Evolutionary conservation across 805 yeast species (phyloP).

Genomic region (Wickerhamomyces alni): DNA sequence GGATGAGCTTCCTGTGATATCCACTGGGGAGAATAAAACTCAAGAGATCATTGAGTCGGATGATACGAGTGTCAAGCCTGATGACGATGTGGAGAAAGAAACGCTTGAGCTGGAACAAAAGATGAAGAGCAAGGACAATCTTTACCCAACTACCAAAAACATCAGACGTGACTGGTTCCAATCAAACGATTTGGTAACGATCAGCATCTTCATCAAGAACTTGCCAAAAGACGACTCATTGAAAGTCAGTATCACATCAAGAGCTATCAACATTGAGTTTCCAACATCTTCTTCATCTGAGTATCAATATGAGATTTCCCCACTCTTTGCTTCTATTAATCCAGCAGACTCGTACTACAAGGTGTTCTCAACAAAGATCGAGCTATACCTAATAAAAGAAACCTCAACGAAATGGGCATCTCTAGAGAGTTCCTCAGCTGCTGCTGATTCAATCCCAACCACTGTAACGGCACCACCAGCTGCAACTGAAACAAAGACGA

Average conservation of each 20-base stretch:
- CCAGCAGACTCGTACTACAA: conserved; percentile 37
- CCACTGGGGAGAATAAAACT: neutral
- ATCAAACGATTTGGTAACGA: conserved; percentile 44
- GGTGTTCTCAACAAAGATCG: conserved; percentile 70
- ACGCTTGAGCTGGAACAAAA: conserved; percentile 17
- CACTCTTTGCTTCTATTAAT: conserved; percentile 46
- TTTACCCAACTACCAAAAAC: conserved; percentile 23
- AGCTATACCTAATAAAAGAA: conserved; percentile 52
- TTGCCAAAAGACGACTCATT: conserved; percentile 45
- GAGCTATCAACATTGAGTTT: conserved; percentile 38
- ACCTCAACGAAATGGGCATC: conserved; percentile 45
- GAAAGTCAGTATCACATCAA: conserved; percentile 32
- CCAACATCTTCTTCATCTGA: conserved; percentile 45
- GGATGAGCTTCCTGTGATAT: conserved; percentile 8
- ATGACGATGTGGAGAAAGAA: conserved; percentile 8
- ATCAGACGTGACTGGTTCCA: conserved; percentile 73
- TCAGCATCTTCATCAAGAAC: conserved; percentile 67
- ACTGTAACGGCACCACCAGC: neutral
- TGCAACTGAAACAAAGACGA: neutral
- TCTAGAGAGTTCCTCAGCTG: conserved; percentile 31
- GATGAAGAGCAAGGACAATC: conserved; percentile 18
- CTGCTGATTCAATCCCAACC: conserved; percentile 8
- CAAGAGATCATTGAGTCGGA: conserved; percentile 1
- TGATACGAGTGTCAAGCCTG: neutral
- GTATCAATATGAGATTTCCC: conserved; percentile 52